Conservation (phyloP, 2,329 filamentous ascomycete genomes). For the Fusarium mundagurra region DNA sequence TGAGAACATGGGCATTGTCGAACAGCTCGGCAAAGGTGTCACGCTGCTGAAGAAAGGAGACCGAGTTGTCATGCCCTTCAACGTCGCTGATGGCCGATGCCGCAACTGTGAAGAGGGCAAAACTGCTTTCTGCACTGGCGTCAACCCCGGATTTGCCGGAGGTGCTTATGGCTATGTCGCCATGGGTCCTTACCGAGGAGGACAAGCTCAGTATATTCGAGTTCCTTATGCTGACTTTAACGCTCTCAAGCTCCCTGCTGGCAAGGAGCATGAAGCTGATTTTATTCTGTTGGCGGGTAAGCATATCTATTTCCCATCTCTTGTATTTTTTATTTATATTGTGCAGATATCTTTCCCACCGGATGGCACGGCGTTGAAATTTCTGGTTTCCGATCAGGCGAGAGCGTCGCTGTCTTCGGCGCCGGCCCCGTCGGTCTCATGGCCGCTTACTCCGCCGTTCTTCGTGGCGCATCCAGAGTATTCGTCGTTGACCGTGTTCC, state of each 20-base stretch:
- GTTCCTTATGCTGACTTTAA: constrained; percentile 76
- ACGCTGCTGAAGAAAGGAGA: constrained; percentile 71
- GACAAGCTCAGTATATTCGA: constrained; percentile 71
- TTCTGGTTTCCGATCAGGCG: constrained; percentile 68
- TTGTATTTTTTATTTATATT: constrained; percentile 49
- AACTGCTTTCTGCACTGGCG: constrained; percentile 72
- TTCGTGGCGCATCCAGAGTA: constrained; percentile 69
- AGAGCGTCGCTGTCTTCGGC: constrained; percentile 72
- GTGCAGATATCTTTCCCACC: constrained; percentile 48
- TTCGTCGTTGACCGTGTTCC: constrained; percentile 71
- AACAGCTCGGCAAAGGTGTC: constrained; percentile 66
- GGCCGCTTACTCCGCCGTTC: constrained; percentile 70
- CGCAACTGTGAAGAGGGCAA: constrained; percentile 71
- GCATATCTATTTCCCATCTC: constrained; percentile 6
- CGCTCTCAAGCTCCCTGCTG: constrained; percentile 67
- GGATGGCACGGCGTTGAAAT: constrained; percentile 67
- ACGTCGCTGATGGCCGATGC: constrained; percentile 71
- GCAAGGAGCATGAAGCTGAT: constrained; percentile 69
- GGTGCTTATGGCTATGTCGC: constrained; percentile 63
- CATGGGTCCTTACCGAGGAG: constrained; percentile 62
- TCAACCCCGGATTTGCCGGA: constrained; percentile 52
- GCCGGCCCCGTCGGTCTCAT: constrained; percentile 73
- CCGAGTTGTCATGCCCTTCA: constrained; percentile 72
- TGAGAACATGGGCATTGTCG: constrained; percentile 69
- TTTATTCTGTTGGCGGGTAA: constrained; percentile 61